Evolutionary conservation across 768 basidiomycete genomes (phyloP), one percentile per base, ranked within the genome.

Genomic region (Mycena haematopus): DNA sequence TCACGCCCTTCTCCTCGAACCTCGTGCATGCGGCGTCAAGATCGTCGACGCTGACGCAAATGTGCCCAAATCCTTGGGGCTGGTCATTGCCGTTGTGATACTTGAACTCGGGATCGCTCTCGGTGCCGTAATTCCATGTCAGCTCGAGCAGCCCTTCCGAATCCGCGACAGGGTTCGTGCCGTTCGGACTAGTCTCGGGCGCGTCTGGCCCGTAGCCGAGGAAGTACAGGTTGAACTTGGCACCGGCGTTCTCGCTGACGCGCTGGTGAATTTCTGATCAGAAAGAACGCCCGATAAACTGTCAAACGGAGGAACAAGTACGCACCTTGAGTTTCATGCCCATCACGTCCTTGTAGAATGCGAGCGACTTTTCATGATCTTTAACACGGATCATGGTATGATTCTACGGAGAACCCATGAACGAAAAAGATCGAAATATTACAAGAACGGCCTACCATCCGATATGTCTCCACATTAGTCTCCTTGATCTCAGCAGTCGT

Each of bases 351-450:
- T 88, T 81, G 77, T 96, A 96, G 76, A 95, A 98, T n/a, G 81
- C 78, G 63, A 97, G 75, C 24, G 93, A 95, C 45, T 77, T 80
- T 66, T 92, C 87, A 4, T 93, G 89, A 73, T 96, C 93, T 79
- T 89, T 95, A 72, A 96, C 82, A 69, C 95, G 85, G 71, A 95
- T 75, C 93, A 94, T 94, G n/a, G 93, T 94, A 75, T 95, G 92
- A 72, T 93, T 92, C 77, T 93, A 88, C 11, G n/a, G 14, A 42
- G 10, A 45, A n/a, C 5, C 3, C 6, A 15, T 35, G 1, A 40
- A 29, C 29, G 29, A 40, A 50, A n/a, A n/a, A 31, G 0, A 33
- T 33, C 21, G 15, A n/a, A n/a, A n/a, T n/a, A n/a, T n/a, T n/a
- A 19, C 2, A 11, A 33, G 15, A 6, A 19, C 15, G 47, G 31